Base-by-base conservation (phyloP, 805 yeast species). In the Metschnikowia colocasiae region DNA sequence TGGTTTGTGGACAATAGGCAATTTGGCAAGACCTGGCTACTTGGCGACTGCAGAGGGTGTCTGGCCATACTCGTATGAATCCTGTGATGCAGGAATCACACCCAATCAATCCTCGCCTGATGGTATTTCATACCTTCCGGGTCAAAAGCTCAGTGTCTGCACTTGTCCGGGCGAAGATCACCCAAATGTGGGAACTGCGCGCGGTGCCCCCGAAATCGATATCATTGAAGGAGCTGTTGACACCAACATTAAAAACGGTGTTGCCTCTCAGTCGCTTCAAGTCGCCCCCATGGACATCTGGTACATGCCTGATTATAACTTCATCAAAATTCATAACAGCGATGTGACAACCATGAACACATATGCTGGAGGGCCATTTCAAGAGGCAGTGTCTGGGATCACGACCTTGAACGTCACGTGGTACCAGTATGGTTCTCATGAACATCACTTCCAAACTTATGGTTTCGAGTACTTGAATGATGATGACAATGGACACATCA, bases 231-330 rank as follows among this genome's bases (percentile, higher is more conserved):
- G 58, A 6, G 62, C 53, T 25, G 48, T 54, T 12, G 52, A 50
- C 47, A 47, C 59, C 40, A 40, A 36, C 5, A 34, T 53, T 34
- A 53, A 37, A 27, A 50, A 51, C 6, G 62, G 62, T 3, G 59
- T 58, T 15, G 62, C 61, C 6, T 57, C 73, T 12, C 76, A 72
- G 52, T 69, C 77, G 1, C 54, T 63, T 40, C 75, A 73, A 49
- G 62, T 69, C n/a, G 75, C 76, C 4, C 75, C 76, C 9, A 66
- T 69, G 54, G 76, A 73, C 47, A 60, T 69, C 22, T 70, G 75
- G 75, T 69, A 67, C 58, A 55, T 63, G 47, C 75, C 76, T 3
- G 74, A 70, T 47, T 69, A 69, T 51, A 59, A 63, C 39, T 69
- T 60, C 40, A 54, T 71, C 46, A 46, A 54, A 22, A 63, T 71